Evolutionary conservation across 768 basidiomycete genomes (phyloP).

Genomic region (Panellus pusillus): DNA sequence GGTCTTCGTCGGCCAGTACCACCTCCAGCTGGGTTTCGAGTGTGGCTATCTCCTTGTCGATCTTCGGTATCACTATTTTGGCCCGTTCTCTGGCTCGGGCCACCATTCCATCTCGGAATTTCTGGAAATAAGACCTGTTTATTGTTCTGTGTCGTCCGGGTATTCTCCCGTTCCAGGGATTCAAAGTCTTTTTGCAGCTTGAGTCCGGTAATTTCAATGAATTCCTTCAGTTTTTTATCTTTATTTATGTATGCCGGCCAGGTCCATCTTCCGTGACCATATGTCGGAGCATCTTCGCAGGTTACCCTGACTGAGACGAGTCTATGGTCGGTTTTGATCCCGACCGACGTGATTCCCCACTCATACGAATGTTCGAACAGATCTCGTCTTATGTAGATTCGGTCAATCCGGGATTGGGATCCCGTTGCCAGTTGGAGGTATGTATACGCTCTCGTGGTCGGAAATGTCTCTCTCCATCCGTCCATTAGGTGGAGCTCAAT

Average conservation of each 20-base stretch:
- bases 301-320: neutral
- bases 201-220: too few relatives aligned
- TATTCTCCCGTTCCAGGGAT: neutral
- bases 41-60: too few relatives aligned
- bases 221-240: too few relatives aligned
- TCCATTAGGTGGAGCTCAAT: neutral
- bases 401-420: neutral
- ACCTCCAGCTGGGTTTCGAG: too few relatives aligned
- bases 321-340: neutral
- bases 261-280: neutral
- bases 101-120: too few relatives aligned
- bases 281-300: neutral
- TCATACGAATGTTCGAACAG: neutral
- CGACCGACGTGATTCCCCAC: neutral
- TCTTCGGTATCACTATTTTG: neutral
- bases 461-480: neutral
- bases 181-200: neutral
- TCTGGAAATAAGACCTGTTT: too few relatives aligned
- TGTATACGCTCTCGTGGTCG: neutral
- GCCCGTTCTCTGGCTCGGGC: neutral
- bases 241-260: too few relatives aligned
- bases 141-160: too few relatives aligned
- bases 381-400: too few relatives aligned
- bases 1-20: too few relatives aligned
- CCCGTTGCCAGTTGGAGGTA: neutral